phyloP scores from a whole-genome alignment of 108 stramenopile genomes.

The Nannochloropsis oceanica region DNA sequence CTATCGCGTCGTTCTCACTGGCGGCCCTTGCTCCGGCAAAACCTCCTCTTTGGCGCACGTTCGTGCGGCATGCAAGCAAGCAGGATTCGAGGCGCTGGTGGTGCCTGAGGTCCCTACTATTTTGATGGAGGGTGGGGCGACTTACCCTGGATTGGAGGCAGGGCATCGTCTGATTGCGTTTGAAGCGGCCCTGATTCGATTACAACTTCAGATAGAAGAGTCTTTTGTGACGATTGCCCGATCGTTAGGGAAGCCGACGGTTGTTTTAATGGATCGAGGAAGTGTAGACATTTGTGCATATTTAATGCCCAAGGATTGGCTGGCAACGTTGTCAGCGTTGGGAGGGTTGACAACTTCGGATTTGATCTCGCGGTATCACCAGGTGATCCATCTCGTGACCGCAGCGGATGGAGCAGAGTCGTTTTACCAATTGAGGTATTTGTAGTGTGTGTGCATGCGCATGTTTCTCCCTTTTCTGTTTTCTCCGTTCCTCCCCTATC shows the following conservation, averaged over 20 bases:
- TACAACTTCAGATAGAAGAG: conserved; percentile 32
- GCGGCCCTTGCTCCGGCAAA: conserved; percentile 24
- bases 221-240: conserved; percentile 4
- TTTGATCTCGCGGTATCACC: conserved; percentile 19
- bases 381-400: conserved; percentile 22
- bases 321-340: background rate
- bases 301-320: conserved; percentile 13
- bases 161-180: conserved; percentile 9
- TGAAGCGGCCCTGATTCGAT: conserved; percentile 1
- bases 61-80: background rate
- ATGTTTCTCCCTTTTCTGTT: no score
- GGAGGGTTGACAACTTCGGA: background rate
- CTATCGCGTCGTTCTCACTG: conserved; percentile 5
- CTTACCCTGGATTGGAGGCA: conserved; percentile 18
- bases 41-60: conserved; percentile 1
- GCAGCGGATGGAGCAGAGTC: conserved; percentile 22
- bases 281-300: conserved; percentile 19
- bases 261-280: conserved; percentile 21
- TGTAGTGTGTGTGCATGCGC: no score
- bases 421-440: background rate
- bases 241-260: background rate
- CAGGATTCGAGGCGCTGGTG: conserved; percentile 2
- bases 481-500: no score
- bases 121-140: conserved; percentile 8
- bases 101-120: conserved; percentile 13